A percentile compares a stretch with the other conserved stretches of the same genome.
phyloP scores from a whole-genome alignment of 495 filamentous ascomycete genomes.

The Massariosphaeria phaeospora region DNA sequence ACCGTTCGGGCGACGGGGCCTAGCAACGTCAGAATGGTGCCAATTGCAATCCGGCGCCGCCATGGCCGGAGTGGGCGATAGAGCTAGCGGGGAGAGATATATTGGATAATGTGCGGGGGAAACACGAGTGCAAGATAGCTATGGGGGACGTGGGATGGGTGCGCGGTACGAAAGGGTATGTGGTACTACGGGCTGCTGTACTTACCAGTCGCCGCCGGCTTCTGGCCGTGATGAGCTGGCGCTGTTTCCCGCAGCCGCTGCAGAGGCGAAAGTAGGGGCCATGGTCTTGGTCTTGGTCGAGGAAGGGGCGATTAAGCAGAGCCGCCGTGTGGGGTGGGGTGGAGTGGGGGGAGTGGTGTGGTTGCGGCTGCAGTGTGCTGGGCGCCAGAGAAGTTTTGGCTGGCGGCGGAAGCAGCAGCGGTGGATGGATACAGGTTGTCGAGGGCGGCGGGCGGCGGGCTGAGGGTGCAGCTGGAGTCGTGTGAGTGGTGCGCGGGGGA shows the following conservation, averaged over 20 bases:
- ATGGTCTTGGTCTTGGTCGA: conserved; percentile 27
- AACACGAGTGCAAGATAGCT: conserved; percentile 1
- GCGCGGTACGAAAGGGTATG: not conserved
- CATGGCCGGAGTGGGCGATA: conserved; percentile 8
- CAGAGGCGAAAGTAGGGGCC: conserved; percentile 44
- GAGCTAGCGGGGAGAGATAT: conserved; percentile 10
- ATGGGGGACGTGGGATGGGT: not conserved
- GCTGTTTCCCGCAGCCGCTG: conserved; percentile 39
- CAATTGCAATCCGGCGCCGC: not conserved
- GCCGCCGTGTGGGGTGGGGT: no score
- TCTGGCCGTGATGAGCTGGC: conserved; percentile 37
- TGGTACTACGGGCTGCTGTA: not conserved
- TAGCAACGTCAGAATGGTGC: conserved; percentile 28
- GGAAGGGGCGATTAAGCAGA: conserved; percentile 13
- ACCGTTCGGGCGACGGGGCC: conserved; percentile 71
- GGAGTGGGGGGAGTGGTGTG: no score
- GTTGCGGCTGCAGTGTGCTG: no score
- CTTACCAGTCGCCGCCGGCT: conserved; percentile 38
- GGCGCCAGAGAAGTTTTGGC: conserved; percentile 14
- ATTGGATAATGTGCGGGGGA: conserved; percentile 4
- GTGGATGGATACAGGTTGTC: conserved; percentile 7
- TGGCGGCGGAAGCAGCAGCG: conserved; percentile 11
- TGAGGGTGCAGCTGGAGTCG: conserved; percentile 1
- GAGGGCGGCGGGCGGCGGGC: not conserved
- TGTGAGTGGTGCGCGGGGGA: not conserved